These are phyloP conservation scores for Gnaphalium uliginosum DNA, from an alignment of 129 eudicot species.

Conservation along the genomic window DNA sequence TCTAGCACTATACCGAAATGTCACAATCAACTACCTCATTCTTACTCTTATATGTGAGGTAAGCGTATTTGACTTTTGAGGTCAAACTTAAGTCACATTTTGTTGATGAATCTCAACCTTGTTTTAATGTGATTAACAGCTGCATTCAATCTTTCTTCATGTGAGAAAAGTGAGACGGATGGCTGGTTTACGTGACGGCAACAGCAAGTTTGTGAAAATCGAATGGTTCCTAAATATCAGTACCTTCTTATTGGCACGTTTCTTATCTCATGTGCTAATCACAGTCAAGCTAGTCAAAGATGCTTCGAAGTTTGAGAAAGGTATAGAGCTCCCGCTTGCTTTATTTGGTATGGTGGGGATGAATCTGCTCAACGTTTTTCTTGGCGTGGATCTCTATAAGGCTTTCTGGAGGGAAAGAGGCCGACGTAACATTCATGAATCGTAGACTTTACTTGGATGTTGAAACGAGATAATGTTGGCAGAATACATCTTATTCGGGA, in stretches of 20 bases:
- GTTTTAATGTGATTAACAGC: conserved; percentile 40
- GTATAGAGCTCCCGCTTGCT: conserved; percentile 87
- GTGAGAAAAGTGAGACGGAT: conserved; percentile 80
- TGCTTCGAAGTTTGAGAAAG: conserved; percentile 79
- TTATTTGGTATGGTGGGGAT: conserved; percentile 84
- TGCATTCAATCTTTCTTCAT: conserved; percentile 88
- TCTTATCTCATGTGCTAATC: conserved; percentile 65
- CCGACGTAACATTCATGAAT: conserved; percentile 18
- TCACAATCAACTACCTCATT: conserved; percentile 94
- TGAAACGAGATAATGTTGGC: neutral
- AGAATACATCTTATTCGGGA: conserved; percentile 6
- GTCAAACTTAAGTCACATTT: neutral
- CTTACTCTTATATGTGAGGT: conserved; percentile 96
- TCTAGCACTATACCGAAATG: conserved; percentile 79
- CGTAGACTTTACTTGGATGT: neutral
- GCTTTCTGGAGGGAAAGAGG: conserved; percentile 61
- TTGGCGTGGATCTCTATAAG: conserved; percentile 69
- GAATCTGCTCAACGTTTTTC: conserved; percentile 71
- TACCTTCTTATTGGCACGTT: conserved; percentile 64
- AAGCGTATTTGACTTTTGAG: conserved; percentile 11
- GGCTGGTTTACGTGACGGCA: conserved; percentile 80
- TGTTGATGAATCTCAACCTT: conserved; percentile 14
- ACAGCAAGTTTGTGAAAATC: conserved; percentile 60
- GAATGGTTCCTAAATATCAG: conserved; percentile 79
- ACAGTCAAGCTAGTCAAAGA: conserved; percentile 69